A percentile compares a stretch with the other conserved stretches of the same genome.
Evolutionary conservation across 2,329 filamentous ascomycete species (phyloP).

Genomic region (Albifimbria verrucaria): DNA sequence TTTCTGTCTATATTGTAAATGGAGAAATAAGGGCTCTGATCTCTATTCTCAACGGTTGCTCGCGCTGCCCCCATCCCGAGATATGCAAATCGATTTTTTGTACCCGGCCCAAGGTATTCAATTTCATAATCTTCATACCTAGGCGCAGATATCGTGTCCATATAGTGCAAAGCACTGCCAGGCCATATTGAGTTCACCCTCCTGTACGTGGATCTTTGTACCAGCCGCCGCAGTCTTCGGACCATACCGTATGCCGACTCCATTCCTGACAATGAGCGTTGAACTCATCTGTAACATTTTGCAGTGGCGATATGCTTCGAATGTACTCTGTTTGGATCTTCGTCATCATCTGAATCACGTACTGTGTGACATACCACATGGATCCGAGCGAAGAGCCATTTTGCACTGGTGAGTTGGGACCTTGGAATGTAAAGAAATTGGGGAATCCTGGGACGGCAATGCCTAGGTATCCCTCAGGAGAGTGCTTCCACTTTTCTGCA

Average conservation of each 20-base stretch:
- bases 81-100: background rate
- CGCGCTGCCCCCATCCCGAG: background rate
- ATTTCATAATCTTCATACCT: background rate
- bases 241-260: background rate
- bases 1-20: background rate
- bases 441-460: conserved; percentile 25
- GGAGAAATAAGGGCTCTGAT: background rate
- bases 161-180: background rate
- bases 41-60: background rate
- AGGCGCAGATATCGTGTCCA: background rate
- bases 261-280: background rate
- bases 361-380: background rate
- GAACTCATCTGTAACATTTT: background rate
- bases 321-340: background rate
- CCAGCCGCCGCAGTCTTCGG: background rate
- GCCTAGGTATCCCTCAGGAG: conserved; percentile 24
- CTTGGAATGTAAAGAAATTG: conserved; percentile 21
- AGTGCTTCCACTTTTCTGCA: conserved; percentile 47
- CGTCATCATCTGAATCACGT: background rate
- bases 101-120: background rate
- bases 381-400: background rate
- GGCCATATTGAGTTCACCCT: background rate
- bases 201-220: background rate
- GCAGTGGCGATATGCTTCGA: background rate
- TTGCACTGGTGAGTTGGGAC: background rate